phyloP scores from a whole-genome alignment of 371 early-diverging fungal genomes.

The Mycotypha africana region DNA sequence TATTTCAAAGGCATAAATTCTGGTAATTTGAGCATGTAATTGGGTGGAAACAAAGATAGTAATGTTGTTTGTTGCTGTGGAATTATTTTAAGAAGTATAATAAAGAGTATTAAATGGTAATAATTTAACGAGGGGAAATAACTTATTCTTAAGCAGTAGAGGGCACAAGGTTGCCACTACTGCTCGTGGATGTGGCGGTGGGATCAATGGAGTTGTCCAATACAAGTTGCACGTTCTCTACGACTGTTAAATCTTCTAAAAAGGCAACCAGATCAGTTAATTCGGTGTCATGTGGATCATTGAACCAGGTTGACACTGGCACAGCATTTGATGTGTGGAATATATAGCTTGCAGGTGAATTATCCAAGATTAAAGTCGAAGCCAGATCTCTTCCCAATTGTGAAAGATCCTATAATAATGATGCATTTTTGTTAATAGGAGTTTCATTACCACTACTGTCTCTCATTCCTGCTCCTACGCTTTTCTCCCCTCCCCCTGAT shows the following conservation, averaged over 20 bases:
- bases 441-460: too few relatives aligned
- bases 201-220: constrained; percentile 50
- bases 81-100: too few relatives aligned
- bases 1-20: too few relatives aligned
- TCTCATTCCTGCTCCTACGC: too few relatives aligned
- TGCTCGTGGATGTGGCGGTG: too few relatives aligned
- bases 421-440: too few relatives aligned
- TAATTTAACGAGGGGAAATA: neutral
- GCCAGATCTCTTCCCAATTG: constrained; percentile 83
- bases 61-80: too few relatives aligned
- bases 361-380: constrained; percentile 80
- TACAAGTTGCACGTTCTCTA: constrained; percentile 85
- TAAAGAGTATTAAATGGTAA: neutral
- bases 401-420: constrained; percentile 58
- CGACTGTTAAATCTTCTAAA: constrained; percentile 81
- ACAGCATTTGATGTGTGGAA: constrained; percentile 95
- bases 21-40: too few relatives aligned
- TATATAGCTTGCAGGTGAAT: constrained; percentile 90
- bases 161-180: too few relatives aligned
- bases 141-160: constrained; percentile 4
- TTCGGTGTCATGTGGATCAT: constrained; percentile 93
- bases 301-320: constrained; percentile 95
- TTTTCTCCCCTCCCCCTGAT: neutral
- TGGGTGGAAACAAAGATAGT: too few relatives aligned
- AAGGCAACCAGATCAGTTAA: constrained; percentile 90